Base-by-base conservation (phyloP, 805 yeast genomes). In the Candida morakotiae region DNA sequence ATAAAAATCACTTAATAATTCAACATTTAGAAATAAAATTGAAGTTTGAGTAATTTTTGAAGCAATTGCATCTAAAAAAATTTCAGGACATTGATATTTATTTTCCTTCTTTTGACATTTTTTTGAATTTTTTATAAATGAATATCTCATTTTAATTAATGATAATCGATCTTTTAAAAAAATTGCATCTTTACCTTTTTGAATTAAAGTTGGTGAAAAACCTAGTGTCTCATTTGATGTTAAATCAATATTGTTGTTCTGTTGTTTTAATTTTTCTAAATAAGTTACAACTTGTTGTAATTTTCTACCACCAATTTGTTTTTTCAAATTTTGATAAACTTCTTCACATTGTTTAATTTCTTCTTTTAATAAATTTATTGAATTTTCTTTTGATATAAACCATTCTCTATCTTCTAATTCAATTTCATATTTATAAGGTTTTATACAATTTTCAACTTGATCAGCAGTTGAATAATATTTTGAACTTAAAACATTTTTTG, bases 361-460 rank as follows among this genome's bases (percentile, higher is more conserved):
- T 56, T 93, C 97, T 51, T 80, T 82, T 39, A 93, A 58, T 39
- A 93, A 59, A 16, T 64, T 66, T 9, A 79, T 74, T 0, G 97
- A 75, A 53, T 85, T 94, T 22, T 85, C 94, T 42, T 86, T 77
- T 26, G 96, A 81, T 6, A 73, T 55, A 21, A 67, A 63, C 99
- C 99, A 93, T 58, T 93, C 99, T 27, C 96, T 72, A 49, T 89
- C 95, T 55, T 93, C 98, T 34, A 93, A 77, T 53, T 93, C 99
- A 42, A 93, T 89, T 54, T 93, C 99, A 58, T 91, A 93, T 64
- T 93, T 93, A 67, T 83, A 93, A 2, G 99, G 99, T 58, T 93
- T 93, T 52, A 93, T 91, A 64, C 98, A 89, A 60, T 94, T 93
- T 53, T 93, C 99, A 5, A 93, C 98, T 58, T 93, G 99, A 58